These are phyloP conservation scores for Trichoderma pleuroti DNA, from an alignment of 2,329 filamentous ascomycete species.

Conservation along the genomic window DNA sequence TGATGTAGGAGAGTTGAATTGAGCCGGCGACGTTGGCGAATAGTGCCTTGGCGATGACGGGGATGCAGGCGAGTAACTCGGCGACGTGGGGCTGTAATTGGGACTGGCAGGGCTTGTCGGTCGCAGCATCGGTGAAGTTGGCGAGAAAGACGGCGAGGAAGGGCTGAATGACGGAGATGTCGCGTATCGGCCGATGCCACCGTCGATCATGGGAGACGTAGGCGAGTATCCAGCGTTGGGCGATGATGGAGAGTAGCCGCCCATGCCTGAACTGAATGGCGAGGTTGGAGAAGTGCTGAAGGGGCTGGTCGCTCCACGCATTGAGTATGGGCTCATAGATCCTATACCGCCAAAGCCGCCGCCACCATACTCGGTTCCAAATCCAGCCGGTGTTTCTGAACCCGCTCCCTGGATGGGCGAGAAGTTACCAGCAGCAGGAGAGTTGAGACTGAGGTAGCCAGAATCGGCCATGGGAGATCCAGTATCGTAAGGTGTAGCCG, in stretches of 20 bases:
- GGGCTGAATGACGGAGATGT: constrained; percentile 62
- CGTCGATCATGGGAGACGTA: constrained; percentile 64
- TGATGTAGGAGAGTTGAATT: constrained; percentile 72
- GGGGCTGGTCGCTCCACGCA: constrained; percentile 64
- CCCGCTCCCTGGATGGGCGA: constrained; percentile 74
- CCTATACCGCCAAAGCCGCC: constrained; percentile 49
- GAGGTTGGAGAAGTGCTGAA: constrained; percentile 69
- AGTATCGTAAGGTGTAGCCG: constrained; percentile 90
- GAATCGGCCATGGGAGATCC: constrained; percentile 74
- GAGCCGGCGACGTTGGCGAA: constrained; percentile 67
- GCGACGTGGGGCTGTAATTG: constrained; percentile 63
- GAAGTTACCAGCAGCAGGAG: constrained; percentile 63
- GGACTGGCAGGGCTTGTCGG: constrained; percentile 54
- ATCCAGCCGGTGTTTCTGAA: constrained; percentile 67
- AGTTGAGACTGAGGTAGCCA: constrained; percentile 61
- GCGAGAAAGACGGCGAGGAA: constrained; percentile 61
- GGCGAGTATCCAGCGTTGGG: constrained; percentile 72
- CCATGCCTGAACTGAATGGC: constrained; percentile 54
- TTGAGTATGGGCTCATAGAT: constrained; percentile 61
- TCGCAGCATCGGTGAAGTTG: constrained; percentile 57
- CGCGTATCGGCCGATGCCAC: constrained; percentile 51
- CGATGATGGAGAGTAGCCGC: constrained; percentile 72
- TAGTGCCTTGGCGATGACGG: constrained; percentile 56
- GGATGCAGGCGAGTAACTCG: constrained; percentile 61
- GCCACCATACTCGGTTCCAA: constrained; percentile 58